Evolutionary conservation across 2,329 filamentous ascomycete genomes (phyloP), one percentile per base, ranked within the genome.

Genomic region (Xylariaceae sp.): DNA sequence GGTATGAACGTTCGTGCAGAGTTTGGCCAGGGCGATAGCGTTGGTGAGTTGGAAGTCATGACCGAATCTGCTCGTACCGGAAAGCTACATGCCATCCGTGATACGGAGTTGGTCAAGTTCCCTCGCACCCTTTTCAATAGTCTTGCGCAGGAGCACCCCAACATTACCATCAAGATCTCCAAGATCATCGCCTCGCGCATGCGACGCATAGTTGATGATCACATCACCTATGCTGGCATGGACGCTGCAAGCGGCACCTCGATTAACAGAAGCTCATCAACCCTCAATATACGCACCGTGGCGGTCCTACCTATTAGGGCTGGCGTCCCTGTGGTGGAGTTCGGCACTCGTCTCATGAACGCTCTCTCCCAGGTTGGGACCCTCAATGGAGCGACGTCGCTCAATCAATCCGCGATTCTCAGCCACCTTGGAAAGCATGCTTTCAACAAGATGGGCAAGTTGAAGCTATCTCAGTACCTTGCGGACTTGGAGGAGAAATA

Each of bases 401-500:
- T 99, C 11, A 97, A 96, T 64, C 93, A 99, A 74, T 88, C 92
- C 2, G 90, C 92, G 2, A 96, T 99, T 67, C 75, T 99, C 55
- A 96, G 95, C 65, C 95, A 99, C 72, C 82, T 99, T 1, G 94
- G 95, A 34, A 88, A 94, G 64, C 92, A 99, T 74, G 94, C 95
- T 0, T 99, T 99, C 73, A 97, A 89, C 74, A 90, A 88, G 67
- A 97, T 99, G 88, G 94, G 94, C 4, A 97, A 97, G 74, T 78
- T 99, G 34, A 97, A 96, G 74, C 79, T 99, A 5, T 91, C 93
- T 1, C 93, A 99, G 66, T 99, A 99, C 70, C 82, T 99, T 53
- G 94, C 95, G 1, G 94, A 99, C 69, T 80, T 99, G 9, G 94
- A 99, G 74, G 94, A 99, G 75, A 96, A 96, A 72, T 97, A 96